phyloP scores from a whole-genome alignment of 2,329 filamentous ascomycete genomes.

The Nothophoma quercina region DNA sequence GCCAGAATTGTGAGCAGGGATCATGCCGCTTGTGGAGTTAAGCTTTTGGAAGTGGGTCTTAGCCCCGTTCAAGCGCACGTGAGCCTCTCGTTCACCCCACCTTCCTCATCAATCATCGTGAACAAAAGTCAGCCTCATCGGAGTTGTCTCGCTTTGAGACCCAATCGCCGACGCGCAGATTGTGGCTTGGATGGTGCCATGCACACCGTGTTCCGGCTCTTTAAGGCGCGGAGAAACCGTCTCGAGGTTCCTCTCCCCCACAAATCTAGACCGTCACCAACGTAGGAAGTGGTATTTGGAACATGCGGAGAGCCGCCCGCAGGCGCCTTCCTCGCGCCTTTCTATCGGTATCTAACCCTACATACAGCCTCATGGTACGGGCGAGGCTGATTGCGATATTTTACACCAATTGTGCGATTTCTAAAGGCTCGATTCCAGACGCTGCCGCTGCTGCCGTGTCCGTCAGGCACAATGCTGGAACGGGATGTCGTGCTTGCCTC shows the following conservation, averaged over 20 bases:
- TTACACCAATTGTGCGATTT: not conserved
- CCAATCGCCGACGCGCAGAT: not conserved
- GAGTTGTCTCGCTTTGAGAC: not conserved
- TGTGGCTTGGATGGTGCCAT: constrained; percentile 9
- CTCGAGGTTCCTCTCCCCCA: not conserved
- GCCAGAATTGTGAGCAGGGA: constrained; percentile 11
- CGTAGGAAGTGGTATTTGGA: not conserved
- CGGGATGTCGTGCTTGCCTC: constrained; percentile 4
- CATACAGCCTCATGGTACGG: not conserved
- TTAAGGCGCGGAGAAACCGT: constrained; percentile 4
- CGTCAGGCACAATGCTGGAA: not conserved
- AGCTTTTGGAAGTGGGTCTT: constrained; percentile 5
- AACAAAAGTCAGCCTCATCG: not conserved
- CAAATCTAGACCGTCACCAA: constrained; percentile 8
- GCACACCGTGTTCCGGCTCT: not conserved
- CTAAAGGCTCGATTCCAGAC: not conserved
- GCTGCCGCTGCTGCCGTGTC: not conserved
- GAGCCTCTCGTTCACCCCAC: not conserved
- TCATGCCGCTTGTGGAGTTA: constrained; percentile 12
- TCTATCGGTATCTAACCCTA: not conserved
- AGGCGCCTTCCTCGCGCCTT: not conserved
- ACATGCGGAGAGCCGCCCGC: constrained; percentile 1
- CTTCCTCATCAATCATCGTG: not conserved
- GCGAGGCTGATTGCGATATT: not conserved
- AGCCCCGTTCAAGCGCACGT: constrained; percentile 2